Conservation (phyloP, 2,329 filamentous ascomycete species). For the Cladorrhinum sp. region DNA sequence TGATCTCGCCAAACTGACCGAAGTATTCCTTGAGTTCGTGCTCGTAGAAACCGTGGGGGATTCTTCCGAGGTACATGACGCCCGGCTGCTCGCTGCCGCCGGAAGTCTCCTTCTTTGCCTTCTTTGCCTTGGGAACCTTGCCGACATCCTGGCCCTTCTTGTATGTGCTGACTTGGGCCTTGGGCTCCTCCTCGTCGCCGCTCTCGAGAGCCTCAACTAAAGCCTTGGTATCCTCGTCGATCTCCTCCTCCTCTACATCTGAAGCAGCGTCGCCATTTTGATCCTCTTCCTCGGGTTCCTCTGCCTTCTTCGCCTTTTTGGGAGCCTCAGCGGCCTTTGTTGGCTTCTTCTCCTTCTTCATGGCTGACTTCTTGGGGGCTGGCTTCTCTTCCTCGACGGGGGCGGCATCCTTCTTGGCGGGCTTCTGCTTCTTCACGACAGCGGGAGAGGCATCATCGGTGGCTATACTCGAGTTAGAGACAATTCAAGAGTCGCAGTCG, state of each 20-base stretch:
- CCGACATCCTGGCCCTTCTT: conserved; percentile 32
- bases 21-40: conserved; percentile 93
- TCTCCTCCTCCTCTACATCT: conserved; percentile 20
- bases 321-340: conserved; percentile 17
- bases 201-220: conserved; percentile 28
- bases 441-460: conserved; percentile 29
- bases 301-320: conserved; percentile 21
- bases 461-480: conserved; percentile 12
- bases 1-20: conserved; percentile 84
- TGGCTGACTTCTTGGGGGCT: conserved; percentile 18
- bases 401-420: conserved; percentile 18
- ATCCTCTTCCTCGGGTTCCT: conserved; percentile 20
- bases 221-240: conserved; percentile 28
- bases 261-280: conserved; percentile 10
- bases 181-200: conserved; percentile 24
- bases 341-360: conserved; percentile 25
- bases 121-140: conserved; percentile 48
- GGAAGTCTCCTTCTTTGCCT: conserved; percentile 42
- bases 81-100: conserved; percentile 58
- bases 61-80: conserved; percentile 81
- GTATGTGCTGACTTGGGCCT: conserved; percentile 23
- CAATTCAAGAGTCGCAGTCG: not conserved
- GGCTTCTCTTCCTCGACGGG: conserved; percentile 11
- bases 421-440: conserved; percentile 31
- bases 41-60: conserved; percentile 79